Evolutionary conservation across 108 stramenopile genomes (phyloP).

Genomic region (Mediolabrus comicus): DNA sequence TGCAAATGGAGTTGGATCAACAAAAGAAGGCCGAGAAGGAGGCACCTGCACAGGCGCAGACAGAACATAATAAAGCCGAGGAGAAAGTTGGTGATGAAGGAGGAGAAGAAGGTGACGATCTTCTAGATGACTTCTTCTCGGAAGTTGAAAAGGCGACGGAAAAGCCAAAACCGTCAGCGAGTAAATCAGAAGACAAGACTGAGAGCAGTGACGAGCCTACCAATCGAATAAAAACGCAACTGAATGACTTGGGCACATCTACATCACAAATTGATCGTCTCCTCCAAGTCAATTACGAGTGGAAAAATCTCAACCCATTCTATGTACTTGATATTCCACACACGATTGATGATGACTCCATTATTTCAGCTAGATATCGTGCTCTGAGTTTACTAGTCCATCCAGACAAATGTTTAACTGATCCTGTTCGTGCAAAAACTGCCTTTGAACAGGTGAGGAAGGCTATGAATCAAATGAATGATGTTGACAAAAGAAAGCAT

Average conservation of each 20-base stretch:
- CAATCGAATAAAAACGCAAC: conserved; percentile 69
- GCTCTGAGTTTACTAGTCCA: conserved; percentile 77
- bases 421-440: conserved; percentile 50
- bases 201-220: conserved; percentile 32
- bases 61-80: conserved; percentile 10
- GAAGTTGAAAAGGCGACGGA: conserved; percentile 78
- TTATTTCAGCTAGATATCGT: conserved; percentile 79
- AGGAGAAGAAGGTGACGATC: conserved; percentile 54
- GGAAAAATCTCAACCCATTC: conserved; percentile 88
- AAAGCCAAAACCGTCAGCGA: conserved; percentile 46
- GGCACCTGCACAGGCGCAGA: not conserved
- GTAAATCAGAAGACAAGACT: conserved; percentile 16
- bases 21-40: conserved; percentile 9
- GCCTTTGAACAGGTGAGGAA: conserved; percentile 83
- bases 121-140: conserved; percentile 82
- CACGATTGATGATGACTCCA: conserved; percentile 63
- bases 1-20: conserved; percentile 25
- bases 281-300: conserved; percentile 74
- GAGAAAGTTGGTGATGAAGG: conserved; percentile 20
- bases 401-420: conserved; percentile 78
- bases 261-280: conserved; percentile 80
- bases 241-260: conserved; percentile 65
- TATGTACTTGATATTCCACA: conserved; percentile 69
- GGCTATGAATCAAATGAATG: conserved; percentile 67
- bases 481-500: conserved; percentile 60